Evolutionary conservation across 73 alveolate genomes (phyloP).

Genomic region (Diophrys sp.): DNA sequence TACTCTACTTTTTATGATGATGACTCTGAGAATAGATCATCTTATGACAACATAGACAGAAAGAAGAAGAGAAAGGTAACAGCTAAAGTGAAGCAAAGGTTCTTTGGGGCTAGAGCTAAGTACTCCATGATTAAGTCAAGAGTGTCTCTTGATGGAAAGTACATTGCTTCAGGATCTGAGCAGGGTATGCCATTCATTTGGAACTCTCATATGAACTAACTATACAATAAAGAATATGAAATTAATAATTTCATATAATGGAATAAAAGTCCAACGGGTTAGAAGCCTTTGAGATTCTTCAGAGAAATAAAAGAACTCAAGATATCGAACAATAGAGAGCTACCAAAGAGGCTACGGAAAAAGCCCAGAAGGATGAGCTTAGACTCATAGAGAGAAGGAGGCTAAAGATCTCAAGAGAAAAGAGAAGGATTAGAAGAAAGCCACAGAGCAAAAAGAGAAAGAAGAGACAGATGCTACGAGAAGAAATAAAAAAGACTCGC

Average conservation of each 20-base stretch:
- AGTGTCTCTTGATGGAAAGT: constrained; percentile 91
- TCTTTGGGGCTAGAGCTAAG: constrained; percentile 86
- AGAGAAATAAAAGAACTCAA: constrained; percentile 50
- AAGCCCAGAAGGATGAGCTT: constrained; percentile 14
- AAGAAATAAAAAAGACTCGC: constrained; percentile 42
- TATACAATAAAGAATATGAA: constrained; percentile 67
- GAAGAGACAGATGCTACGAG: constrained; percentile 51
- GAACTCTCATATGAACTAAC: constrained; percentile 76
- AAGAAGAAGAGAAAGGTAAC: constrained; percentile 1
- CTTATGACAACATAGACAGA: background rate
- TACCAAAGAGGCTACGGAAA: too few species aligned
- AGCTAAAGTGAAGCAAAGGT: constrained; percentile 65
- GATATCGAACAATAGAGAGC: constrained; percentile 10
- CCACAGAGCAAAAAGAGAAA: constrained; percentile 50
- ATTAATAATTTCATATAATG: too few species aligned
- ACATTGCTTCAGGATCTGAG: constrained; percentile 91
- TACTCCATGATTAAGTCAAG: constrained; percentile 79
- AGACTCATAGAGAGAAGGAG: constrained; percentile 26
- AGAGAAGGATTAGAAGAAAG: constrained; percentile 52
- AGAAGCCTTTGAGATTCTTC: constrained; percentile 59
- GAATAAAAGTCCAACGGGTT: too few species aligned
- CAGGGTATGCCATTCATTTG: constrained; percentile 92
- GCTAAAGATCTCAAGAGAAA: constrained; percentile 43
- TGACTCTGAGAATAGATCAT: background rate
- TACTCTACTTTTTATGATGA: constrained; percentile 41